Percentiles rank a stretch among this genome's conserved stretches.
These are phyloP conservation scores for Castanospermum australe DNA, from an alignment of 306 rosid genomes.

Conservation along the genomic window DNA sequence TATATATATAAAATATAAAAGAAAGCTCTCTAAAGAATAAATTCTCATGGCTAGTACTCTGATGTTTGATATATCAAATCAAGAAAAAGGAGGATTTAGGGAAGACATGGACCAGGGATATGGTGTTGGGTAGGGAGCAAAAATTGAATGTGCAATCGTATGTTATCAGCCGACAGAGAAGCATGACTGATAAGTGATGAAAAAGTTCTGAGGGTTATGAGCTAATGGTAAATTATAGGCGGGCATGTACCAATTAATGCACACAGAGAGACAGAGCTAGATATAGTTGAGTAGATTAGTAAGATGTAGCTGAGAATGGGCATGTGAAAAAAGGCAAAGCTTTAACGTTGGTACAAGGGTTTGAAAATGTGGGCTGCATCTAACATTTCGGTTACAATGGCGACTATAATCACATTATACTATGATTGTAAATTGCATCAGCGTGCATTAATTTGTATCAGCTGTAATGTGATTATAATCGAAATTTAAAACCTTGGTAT, in stretches of 20 bases:
- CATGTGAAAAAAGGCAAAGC: constrained; percentile 5
- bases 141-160: constrained; percentile 5
- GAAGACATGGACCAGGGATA: background rate
- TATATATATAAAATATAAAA: background rate
- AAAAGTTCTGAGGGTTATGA: background rate
- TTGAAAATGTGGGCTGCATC: too few species aligned
- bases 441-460: too few species aligned
- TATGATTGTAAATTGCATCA: too few species aligned
- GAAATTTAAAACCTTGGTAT: background rate
- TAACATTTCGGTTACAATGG: too few species aligned
- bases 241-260: constrained; percentile 20
- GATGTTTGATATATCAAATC: constrained; percentile 23
- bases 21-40: background rate
- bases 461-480: too few species aligned
- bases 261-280: background rate
- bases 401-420: too few species aligned
- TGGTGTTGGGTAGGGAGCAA: constrained; percentile 21
- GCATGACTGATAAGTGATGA: constrained; percentile 1
- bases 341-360: background rate
- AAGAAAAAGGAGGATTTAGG: background rate
- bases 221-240: background rate
- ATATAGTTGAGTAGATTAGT: too few species aligned
- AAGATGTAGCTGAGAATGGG: too few species aligned
- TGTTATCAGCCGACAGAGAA: constrained; percentile 20
- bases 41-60: background rate